Conservation (phyloP, 2,329 filamentous ascomycete species). For the Xylariaceae sp. region DNA sequence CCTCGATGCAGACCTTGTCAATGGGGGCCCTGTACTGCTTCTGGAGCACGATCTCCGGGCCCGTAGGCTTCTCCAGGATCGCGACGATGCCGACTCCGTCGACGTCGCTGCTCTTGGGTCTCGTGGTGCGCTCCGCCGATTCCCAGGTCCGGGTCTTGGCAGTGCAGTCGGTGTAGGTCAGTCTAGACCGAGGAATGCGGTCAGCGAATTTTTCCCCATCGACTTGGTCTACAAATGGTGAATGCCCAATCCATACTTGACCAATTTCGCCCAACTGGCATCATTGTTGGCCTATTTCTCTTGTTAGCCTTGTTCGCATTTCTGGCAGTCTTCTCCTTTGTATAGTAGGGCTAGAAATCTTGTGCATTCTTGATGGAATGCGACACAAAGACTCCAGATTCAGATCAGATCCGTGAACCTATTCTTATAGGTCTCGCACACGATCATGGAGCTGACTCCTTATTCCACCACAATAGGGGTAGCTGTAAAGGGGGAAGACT, state of each 20-base stretch:
- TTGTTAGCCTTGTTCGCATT: conserved; percentile 3
- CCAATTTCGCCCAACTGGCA: conserved; percentile 56
- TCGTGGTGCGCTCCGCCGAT: conserved; percentile 65
- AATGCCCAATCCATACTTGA: conserved; percentile 41
- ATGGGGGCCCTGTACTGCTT: conserved; percentile 64
- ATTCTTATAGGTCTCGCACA: no score
- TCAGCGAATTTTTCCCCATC: background rate
- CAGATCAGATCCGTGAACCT: no score
- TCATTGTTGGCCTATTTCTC: conserved; percentile 41
- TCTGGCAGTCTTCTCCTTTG: background rate
- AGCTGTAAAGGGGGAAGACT: conserved; percentile 6
- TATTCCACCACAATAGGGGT: background rate
- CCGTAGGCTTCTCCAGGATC: conserved; percentile 53
- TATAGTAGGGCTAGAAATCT: no score
- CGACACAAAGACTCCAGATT: no score
- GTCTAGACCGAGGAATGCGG: conserved; percentile 32
- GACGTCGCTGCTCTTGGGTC: conserved; percentile 56
- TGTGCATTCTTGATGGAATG: no score
- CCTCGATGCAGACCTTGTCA: conserved; percentile 55
- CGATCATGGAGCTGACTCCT: no score
- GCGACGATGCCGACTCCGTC: conserved; percentile 73
- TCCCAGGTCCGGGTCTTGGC: conserved; percentile 63
- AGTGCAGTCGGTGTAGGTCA: conserved; percentile 60
- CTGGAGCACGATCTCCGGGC: conserved; percentile 57
- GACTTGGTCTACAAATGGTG: background rate